These are phyloP conservation scores for Lyophyllum decastes DNA, from an alignment of 768 basidiomycete genomes.

Conservation along the genomic window DNA sequence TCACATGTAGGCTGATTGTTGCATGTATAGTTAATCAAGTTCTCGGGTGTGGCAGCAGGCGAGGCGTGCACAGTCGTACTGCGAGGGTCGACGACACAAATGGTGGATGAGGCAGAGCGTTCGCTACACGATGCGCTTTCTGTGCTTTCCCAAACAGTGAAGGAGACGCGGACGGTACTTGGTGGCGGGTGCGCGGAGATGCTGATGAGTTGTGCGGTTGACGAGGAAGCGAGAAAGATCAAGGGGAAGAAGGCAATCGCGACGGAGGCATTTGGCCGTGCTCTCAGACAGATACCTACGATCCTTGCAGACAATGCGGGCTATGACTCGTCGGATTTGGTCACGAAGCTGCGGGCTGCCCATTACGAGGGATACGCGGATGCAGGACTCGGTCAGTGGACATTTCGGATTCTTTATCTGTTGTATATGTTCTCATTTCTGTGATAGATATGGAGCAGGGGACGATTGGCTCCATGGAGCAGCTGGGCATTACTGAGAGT, in stretches of 20 bases:
- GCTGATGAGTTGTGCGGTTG: slow-evolving; percentile 94
- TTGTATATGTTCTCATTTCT: neutral
- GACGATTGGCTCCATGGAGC: slow-evolving; percentile 82
- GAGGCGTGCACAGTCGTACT: slow-evolving; percentile 98
- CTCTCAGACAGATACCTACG: slow-evolving; percentile 92
- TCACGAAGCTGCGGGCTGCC: slow-evolving; percentile 84
- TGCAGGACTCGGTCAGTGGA: slow-evolving; percentile 78
- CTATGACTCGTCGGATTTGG: slow-evolving; percentile 95
- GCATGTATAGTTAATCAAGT: slow-evolving; percentile 86
- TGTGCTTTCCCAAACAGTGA: slow-evolving; percentile 95
- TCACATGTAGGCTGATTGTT: neutral
- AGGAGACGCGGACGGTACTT: slow-evolving; percentile 91
- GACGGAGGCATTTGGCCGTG: slow-evolving; percentile 86
- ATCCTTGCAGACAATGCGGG: slow-evolving; percentile 98
- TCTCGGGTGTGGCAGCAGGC: slow-evolving; percentile 97
- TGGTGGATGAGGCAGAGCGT: slow-evolving; percentile 99
- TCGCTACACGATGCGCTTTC: slow-evolving; percentile 97
- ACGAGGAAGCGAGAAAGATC: slow-evolving; percentile 80
- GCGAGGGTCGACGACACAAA: slow-evolving; percentile 95
- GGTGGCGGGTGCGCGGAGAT: slow-evolving; percentile 99
- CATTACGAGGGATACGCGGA: slow-evolving; percentile 89
- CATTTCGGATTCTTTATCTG: neutral
- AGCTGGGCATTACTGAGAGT: slow-evolving; percentile 91
- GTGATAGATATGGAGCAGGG: slow-evolving; percentile 85
- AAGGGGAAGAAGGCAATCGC: slow-evolving; percentile 97